These are phyloP conservation scores for Camelina sativa DNA, from an alignment of 345 rosid species.

Conservation along the genomic window DNA sequence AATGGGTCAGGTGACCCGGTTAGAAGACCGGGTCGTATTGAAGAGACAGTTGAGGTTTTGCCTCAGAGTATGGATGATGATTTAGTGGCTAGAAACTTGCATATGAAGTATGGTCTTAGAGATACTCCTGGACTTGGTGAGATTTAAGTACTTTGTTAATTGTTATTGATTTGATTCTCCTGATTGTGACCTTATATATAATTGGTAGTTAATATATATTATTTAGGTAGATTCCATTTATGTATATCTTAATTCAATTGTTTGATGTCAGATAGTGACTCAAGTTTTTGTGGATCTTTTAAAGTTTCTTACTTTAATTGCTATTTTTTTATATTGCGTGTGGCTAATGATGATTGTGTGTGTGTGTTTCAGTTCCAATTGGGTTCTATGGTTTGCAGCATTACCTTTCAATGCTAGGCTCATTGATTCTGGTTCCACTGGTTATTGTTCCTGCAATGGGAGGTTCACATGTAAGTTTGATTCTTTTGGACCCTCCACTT, in stretches of 20 bases:
- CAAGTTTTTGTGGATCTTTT: slow-evolving; percentile 11
- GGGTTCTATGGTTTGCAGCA: slow-evolving; percentile 96
- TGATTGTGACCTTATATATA: not conserved
- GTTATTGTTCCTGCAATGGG: slow-evolving; percentile 99
- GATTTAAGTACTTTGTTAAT: slow-evolving; percentile 19
- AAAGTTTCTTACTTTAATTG: slow-evolving; percentile 20
- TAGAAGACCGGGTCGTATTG: slow-evolving; percentile 67
- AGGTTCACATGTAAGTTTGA: slow-evolving; percentile 79
- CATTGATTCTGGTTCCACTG: slow-evolving; percentile 85
- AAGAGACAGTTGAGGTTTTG: slow-evolving; percentile 63
- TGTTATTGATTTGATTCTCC: not conserved
- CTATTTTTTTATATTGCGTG: not conserved
- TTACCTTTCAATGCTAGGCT: slow-evolving; percentile 87
- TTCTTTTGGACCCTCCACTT: slow-evolving; percentile 3
- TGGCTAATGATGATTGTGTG: slow-evolving; percentile 14
- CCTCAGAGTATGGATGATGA: slow-evolving; percentile 70
- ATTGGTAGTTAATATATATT: not conserved
- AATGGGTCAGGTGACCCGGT: slow-evolving; percentile 48
- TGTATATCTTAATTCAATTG: slow-evolving; percentile 17
- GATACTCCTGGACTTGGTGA: slow-evolving; percentile 96
- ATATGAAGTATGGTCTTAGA: slow-evolving; percentile 88
- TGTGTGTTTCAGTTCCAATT: slow-evolving; percentile 75
- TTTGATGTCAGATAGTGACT: slow-evolving; percentile 35
- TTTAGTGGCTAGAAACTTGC: slow-evolving; percentile 61
- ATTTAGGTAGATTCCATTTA: slow-evolving; percentile 22